Percentiles rank a stretch among this genome's conserved stretches.
These are phyloP conservation scores for Coffea eugenioides DNA, from an alignment of 257 asterid species.

Conservation along the genomic window DNA sequence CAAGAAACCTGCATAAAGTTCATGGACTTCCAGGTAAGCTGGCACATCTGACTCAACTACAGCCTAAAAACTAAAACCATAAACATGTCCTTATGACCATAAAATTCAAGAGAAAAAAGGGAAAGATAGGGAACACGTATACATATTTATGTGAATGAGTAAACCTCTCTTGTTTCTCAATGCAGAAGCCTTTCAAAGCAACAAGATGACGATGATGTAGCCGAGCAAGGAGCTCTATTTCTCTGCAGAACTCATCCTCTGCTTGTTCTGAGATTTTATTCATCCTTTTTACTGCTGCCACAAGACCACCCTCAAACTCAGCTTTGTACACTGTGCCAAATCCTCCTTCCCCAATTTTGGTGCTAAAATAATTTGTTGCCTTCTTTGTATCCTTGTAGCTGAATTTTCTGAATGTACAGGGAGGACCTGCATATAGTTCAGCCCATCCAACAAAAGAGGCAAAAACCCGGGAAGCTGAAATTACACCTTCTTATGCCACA, in stretches of 20 bases:
- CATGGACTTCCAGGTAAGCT: slow-evolving; percentile 5
- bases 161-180: slow-evolving; percentile 72
- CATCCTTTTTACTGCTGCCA: slow-evolving; percentile 89
- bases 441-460: slow-evolving; percentile 14
- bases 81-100: not conserved
- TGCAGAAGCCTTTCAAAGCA: slow-evolving; percentile 84
- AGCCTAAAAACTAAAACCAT: not conserved
- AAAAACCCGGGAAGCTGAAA: not conserved
- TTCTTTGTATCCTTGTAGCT: slow-evolving; percentile 83
- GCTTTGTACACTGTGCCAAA: slow-evolving; percentile 88
- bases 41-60: not conserved
- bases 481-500: slow-evolving; percentile 13
- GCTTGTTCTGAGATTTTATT: slow-evolving; percentile 83
- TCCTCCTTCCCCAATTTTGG: slow-evolving; percentile 88
- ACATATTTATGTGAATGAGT: not conserved
- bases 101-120: slow-evolving; percentile 2
- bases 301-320: slow-evolving; percentile 62
- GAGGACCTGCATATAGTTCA: slow-evolving; percentile 57
- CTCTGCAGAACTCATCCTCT: slow-evolving; percentile 86
- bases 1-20: slow-evolving; percentile 61
- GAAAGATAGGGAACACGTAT: not conserved
- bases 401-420: slow-evolving; percentile 76
- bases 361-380: slow-evolving; percentile 76
- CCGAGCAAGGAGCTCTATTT: slow-evolving; percentile 89
- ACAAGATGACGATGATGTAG: slow-evolving; percentile 96